Evolutionary conservation across 805 yeast genomes (phyloP), one percentile per base, ranked within the genome.

Genomic region (Candida easanensis): DNA sequence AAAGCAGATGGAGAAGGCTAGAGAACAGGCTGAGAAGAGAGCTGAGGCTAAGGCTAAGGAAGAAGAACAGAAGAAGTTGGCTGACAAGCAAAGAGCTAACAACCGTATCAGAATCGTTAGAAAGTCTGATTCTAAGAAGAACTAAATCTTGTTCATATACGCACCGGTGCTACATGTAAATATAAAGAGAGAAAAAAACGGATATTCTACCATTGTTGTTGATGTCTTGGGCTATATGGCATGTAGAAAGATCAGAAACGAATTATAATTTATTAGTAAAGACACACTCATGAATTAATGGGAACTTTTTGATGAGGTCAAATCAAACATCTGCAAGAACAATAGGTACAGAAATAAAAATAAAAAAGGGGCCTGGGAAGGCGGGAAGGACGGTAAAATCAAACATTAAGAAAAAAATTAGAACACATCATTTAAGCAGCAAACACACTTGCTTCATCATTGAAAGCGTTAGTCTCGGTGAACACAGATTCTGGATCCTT

Each of bases 1-100:
- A 46, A 70, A 68, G 41, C 65, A 62, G 48, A 62, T 70, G 62
- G 63, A 63, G 26, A 65, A 66, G 36, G 66, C 73, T 6, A 64
- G 62, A 41, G 64, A 58, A 28, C 68, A 70, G 41, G 64, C 72
- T 18, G 68, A 62, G 37, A 67, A 59, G 46, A 66, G 66, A 50
- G 65, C 63, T 20, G 46, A 50, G 27, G 62, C 67, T 50, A 63
- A 60, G 52, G 65, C 61, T 7, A 59, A 58, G 46, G 69, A 67
- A 41, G 56, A 63, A 18, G 60, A 60, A 38, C 45, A 57, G 34
- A 63, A 63, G 34, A 62, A 53, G 30, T 33, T 52, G 31, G 61
- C 64, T 16, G 59, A 56, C 30, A 60, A 65, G 48, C 61, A 58
- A 46, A 68, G 54, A 45, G 38, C 46, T 21, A 56, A 59, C 48